Evolutionary conservation across 2,329 filamentous ascomycete genomes (phyloP).

Genomic region (Cladosporium cucumerinum): DNA sequence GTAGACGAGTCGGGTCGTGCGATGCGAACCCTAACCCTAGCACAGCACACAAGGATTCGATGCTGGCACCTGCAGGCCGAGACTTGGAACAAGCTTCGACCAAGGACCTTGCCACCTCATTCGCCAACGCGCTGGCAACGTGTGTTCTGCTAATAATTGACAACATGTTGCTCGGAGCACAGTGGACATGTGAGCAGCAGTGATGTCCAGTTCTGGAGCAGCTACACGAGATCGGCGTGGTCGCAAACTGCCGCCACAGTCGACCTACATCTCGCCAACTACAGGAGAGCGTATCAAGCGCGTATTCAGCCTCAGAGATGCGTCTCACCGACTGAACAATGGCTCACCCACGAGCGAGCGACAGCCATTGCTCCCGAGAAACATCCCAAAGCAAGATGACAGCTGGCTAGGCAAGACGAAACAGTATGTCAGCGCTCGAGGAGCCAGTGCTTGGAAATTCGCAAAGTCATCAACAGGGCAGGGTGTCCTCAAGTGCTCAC

Average conservation of each 20-base stretch:
- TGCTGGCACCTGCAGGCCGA: background rate
- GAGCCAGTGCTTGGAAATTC: constrained; percentile 45
- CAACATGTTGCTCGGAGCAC: background rate
- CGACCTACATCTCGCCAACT: constrained; percentile 79
- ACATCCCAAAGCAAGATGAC: constrained; percentile 12
- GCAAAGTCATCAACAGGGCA: constrained; percentile 69
- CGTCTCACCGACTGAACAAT: constrained; percentile 37
- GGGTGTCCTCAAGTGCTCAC: constrained; percentile 82
- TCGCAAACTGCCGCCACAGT: constrained; percentile 60
- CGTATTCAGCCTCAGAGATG: constrained; percentile 69
- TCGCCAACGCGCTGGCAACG: background rate
- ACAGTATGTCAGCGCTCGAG: constrained; percentile 12
- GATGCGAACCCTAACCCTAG: background rate
- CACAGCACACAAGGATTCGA: background rate
- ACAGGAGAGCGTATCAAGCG: constrained; percentile 83
- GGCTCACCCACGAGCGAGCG: constrained; percentile 34
- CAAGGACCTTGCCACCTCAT: background rate
- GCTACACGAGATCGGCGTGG: constrained; percentile 1
- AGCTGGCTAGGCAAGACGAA: constrained; percentile 10
- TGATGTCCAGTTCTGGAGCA: background rate
- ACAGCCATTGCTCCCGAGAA: constrained; percentile 29
- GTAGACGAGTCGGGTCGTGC: no score
- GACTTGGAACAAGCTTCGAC: background rate
- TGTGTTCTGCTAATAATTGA: background rate
- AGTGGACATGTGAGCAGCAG: background rate